Evolutionary conservation across 345 rosid genomes (phyloP).

Genomic region (Eucalyptus melliodora): DNA sequence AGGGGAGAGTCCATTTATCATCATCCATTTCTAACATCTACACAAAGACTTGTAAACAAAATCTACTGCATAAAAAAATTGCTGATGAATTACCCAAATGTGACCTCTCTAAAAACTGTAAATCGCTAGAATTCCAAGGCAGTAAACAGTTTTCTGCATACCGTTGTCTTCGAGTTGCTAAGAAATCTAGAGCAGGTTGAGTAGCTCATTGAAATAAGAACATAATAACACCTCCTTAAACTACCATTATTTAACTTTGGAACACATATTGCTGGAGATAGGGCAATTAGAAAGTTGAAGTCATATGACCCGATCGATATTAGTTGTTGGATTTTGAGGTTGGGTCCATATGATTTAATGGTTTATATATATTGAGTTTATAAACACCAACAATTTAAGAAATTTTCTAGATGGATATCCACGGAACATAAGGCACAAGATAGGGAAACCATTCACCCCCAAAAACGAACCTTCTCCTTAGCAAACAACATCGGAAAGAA

Average conservation of each 20-base stretch:
- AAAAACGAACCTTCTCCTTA: background rate
- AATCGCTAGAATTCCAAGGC: background rate
- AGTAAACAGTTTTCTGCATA: too few species aligned
- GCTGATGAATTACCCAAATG: background rate
- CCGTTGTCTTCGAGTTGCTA: too few species aligned
- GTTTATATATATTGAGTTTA: too few species aligned
- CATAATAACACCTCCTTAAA: background rate
- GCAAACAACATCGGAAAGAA: background rate
- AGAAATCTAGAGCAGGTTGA: background rate
- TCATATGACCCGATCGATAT: too few species aligned
- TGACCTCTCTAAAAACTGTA: background rate
- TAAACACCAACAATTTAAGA: background rate
- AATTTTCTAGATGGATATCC: background rate
- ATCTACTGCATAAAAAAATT: too few species aligned
- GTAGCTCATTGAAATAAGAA: background rate
- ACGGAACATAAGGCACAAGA: background rate
- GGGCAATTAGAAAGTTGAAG: background rate
- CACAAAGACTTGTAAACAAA: too few species aligned
- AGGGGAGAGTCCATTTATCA: too few species aligned
- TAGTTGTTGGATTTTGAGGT: background rate
- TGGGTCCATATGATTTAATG: background rate
- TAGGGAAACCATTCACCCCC: background rate
- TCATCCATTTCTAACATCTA: background rate
- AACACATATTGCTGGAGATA: background rate
- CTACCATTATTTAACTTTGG: background rate